Evolutionary conservation across 2,329 filamentous ascomycete genomes (phyloP).

Genomic region (Phaeosphaeriaceae sp.): DNA sequence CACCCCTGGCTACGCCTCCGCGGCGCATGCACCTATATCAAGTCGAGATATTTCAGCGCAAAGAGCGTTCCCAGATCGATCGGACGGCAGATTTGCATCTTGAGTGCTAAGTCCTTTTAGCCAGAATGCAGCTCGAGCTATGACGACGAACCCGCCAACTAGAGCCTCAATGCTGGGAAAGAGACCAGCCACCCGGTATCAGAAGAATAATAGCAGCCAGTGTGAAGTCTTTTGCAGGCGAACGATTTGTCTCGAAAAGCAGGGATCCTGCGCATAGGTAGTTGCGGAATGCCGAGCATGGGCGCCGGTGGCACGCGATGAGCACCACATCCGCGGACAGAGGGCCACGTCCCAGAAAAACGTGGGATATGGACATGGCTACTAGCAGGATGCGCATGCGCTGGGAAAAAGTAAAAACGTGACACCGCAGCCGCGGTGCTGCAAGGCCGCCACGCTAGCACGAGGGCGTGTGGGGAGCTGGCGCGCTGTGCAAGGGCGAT

Average conservation of each 20-base stretch:
- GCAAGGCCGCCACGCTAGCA: conserved; percentile 20
- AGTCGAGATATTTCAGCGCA: neutral
- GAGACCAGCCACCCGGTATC: conserved; percentile 22
- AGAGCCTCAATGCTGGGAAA: conserved; percentile 14
- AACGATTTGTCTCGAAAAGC: conserved; percentile 2
- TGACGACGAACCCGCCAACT: neutral
- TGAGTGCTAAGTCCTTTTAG: conserved; percentile 18
- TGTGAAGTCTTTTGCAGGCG: conserved; percentile 9
- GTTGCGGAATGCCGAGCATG: neutral
- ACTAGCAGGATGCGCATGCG: neutral
- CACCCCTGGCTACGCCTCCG: conserved; percentile 4
- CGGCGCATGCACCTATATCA: neutral
- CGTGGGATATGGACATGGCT: conserved; percentile 2
- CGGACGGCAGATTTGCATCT: conserved; percentile 9
- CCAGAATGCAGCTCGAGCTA: conserved; percentile 14
- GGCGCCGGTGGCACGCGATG: neutral
- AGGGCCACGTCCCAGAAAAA: neutral
- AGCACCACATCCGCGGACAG: neutral
- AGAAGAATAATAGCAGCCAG: conserved; percentile 5
- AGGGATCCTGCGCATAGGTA: conserved; percentile 3
- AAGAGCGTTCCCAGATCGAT: conserved; percentile 10
- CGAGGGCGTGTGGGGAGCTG: conserved; percentile 8
- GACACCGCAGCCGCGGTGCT: conserved; percentile 6
- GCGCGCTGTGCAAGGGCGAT: conserved; percentile 10
- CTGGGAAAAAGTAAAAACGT: conserved; percentile 12